These are phyloP conservation scores for Bipolaris gigantea DNA, from an alignment of 2,329 filamentous ascomycete species.

Conservation along the genomic window DNA sequence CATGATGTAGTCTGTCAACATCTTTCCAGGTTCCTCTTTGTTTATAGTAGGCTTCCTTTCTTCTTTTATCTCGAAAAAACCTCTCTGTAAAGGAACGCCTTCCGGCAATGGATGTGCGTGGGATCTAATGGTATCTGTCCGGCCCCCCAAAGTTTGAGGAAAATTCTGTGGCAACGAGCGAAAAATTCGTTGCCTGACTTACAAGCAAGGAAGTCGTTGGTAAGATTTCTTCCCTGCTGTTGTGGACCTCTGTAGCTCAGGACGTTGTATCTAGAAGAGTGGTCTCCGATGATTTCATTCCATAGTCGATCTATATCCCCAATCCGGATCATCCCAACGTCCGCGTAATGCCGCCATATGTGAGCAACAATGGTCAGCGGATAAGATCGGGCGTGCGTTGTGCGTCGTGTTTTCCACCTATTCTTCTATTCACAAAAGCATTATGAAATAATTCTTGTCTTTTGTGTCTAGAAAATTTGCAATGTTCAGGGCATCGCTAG, in stretches of 20 bases:
- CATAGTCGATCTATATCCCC: slow-evolving; percentile 60
- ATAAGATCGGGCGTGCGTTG: slow-evolving; percentile 56
- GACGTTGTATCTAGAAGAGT: slow-evolving; percentile 49
- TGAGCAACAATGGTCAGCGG: slow-evolving; percentile 59
- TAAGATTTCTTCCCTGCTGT: slow-evolving; percentile 15
- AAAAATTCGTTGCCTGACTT: slow-evolving; percentile 53
- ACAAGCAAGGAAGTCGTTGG: slow-evolving; percentile 28
- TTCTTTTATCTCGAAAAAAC: slow-evolving; percentile 40
- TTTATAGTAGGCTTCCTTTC: slow-evolving; percentile 44
- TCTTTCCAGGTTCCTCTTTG: slow-evolving; percentile 35
- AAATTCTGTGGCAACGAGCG: slow-evolving; percentile 51
- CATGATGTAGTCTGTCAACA: slow-evolving; percentile 60
- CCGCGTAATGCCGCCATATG: slow-evolving; percentile 62
- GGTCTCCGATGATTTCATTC: slow-evolving; percentile 53
- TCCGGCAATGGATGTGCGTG: slow-evolving; percentile 57
- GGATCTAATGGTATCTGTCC: slow-evolving; percentile 45
- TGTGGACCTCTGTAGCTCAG: slow-evolving; percentile 29
- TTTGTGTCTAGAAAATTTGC: slow-evolving; percentile 43
- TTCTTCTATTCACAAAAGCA: background rate
- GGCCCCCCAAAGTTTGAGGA: slow-evolving; percentile 57
- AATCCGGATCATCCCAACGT: slow-evolving; percentile 61
- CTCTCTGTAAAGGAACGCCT: slow-evolving; percentile 51
- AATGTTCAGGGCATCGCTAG: slow-evolving; percentile 53
- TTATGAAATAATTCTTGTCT: background rate
- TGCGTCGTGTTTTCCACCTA: background rate